Conservation (phyloP, 2,329 filamentous ascomycete species). For the Zasmidium angulare region DNA sequence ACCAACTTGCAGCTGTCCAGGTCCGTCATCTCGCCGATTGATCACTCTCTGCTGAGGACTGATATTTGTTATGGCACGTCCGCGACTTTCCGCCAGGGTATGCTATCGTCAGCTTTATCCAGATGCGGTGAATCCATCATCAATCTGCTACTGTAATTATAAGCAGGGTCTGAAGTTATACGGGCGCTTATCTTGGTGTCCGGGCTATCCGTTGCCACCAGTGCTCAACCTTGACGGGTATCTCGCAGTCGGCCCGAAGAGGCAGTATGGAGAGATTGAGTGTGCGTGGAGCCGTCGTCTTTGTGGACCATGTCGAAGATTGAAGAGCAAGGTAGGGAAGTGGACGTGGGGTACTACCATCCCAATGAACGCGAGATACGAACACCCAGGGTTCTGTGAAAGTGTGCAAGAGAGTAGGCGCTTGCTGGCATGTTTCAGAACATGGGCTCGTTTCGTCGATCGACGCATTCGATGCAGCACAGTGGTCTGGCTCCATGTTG, state of each 20-base stretch:
- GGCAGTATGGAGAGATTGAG: not conserved
- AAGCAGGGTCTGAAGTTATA: not conserved
- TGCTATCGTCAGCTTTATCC: not conserved
- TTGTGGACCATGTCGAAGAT: too few relatives aligned
- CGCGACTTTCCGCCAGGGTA: not conserved
- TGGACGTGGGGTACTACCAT: not conserved
- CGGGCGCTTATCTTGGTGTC: conserved; percentile 4
- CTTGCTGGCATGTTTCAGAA: conserved; percentile 15
- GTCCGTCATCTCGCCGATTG: not conserved
- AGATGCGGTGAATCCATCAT: not conserved
- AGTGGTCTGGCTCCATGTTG: conserved; percentile 10
- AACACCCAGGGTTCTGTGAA: too few relatives aligned
- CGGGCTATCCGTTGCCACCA: conserved; percentile 14
- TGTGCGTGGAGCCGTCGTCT: not conserved
- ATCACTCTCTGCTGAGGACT: not conserved
- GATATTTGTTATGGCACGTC: not conserved
- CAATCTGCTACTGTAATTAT: not conserved
- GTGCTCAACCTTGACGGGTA: conserved; percentile 16
- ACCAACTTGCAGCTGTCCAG: not conserved
- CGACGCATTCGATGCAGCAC: not conserved
- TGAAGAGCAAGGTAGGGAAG: not conserved
- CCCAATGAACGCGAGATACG: too few relatives aligned
- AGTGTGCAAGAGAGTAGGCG: conserved; percentile 3
- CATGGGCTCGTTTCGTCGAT: not conserved
- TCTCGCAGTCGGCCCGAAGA: conserved; percentile 16